These are phyloP conservation scores for Physcomitrellopsis africana DNA, from an alignment of 225 moss, liverwort and hornwort species.

Conservation along the genomic window DNA sequence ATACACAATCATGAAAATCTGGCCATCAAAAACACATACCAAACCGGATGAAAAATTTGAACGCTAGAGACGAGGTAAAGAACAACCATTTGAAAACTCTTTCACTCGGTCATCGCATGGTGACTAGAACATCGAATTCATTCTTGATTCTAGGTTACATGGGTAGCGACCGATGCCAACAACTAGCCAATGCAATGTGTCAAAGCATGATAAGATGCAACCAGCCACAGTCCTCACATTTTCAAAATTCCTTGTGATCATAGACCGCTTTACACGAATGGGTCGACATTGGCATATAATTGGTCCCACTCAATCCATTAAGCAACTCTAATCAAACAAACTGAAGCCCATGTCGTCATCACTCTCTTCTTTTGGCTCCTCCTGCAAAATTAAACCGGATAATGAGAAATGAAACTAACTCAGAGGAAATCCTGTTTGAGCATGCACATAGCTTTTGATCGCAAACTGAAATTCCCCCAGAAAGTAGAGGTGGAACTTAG, in stretches of 20 bases:
- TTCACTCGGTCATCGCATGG: not conserved
- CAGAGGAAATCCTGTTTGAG: no score
- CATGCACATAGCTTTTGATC: no score
- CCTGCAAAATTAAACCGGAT: constrained; percentile 35
- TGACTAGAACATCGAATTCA: not conserved
- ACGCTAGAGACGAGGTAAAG: no score
- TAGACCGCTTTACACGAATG: constrained; percentile 19
- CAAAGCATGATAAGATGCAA: constrained; percentile 4
- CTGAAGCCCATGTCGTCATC: constrained; percentile 81
- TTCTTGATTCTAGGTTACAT: not conserved
- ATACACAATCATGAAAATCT: no score
- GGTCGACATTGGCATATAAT: constrained; percentile 31
- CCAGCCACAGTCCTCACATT: constrained; percentile 23
- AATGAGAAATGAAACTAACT: constrained; percentile 10
- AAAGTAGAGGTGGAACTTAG: no score
- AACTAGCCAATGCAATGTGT: not conserved
- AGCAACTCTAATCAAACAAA: constrained; percentile 66
- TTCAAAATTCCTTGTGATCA: constrained; percentile 20
- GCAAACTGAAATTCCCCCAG: no score
- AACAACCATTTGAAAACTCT: no score
- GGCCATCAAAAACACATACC: no score
- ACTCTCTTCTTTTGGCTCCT: constrained; percentile 72
- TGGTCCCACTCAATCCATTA: constrained; percentile 7
- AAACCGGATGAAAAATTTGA: no score
- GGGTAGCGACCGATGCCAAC: not conserved